Conservation (phyloP, 169 alveolate species). For the Eimeria falciformis region DNA sequence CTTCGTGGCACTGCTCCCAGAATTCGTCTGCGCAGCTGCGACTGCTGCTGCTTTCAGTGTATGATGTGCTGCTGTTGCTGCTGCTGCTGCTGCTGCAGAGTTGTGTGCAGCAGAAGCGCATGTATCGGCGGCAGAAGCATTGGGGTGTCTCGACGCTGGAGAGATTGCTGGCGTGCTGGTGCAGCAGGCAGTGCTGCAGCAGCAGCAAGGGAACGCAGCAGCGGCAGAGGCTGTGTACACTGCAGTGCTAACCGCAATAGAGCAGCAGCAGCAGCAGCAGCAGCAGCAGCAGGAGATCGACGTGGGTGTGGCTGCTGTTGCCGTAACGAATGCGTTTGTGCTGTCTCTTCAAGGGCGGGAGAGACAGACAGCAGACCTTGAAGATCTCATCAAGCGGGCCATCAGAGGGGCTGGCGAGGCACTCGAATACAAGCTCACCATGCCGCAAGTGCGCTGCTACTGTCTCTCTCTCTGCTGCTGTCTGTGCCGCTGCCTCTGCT, state of each 20-base stretch:
- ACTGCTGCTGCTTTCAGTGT: not conserved
- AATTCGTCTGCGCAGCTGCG: not conserved
- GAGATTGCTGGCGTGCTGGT: not conserved
- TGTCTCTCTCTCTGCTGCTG: not conserved
- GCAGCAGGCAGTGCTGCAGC: not conserved
- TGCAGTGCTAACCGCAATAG: not conserved
- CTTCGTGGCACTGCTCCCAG: no score
- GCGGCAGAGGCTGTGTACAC: not conserved
- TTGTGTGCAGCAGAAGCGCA: not conserved
- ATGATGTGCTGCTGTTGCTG: no score
- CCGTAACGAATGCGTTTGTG: not conserved
- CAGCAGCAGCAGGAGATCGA: conserved; percentile 6
- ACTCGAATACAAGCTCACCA: not conserved
- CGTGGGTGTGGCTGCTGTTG: not conserved
- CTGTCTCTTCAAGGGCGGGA: not conserved
- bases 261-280: not conserved
- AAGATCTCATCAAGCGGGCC: not conserved
- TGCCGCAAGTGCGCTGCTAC: conserved; percentile 24
- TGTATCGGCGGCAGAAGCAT: not conserved
- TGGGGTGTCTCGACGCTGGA: not conserved
- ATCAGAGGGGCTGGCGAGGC: not conserved
- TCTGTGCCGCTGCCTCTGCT: conserved; percentile 12
- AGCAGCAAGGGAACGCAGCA: not conserved
- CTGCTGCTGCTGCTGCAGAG: not conserved
- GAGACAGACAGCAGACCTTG: not conserved